Evolutionary conservation across 2,329 filamentous ascomycete genomes (phyloP), one percentile per base, ranked within the genome.

Genomic region (Fusarium nurragi): DNA sequence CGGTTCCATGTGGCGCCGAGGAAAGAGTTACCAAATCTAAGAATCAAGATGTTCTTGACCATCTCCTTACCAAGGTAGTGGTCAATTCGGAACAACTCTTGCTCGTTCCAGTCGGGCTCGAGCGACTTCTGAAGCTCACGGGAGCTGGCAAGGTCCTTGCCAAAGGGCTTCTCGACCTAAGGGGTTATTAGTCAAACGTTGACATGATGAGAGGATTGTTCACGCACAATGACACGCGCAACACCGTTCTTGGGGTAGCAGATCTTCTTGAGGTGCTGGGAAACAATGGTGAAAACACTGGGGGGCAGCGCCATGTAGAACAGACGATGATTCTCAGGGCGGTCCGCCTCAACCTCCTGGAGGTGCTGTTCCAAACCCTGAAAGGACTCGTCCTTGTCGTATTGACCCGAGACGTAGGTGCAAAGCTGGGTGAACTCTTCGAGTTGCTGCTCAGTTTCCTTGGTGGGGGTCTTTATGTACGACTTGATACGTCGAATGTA

Each of bases 41-140:
- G 87, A 72, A 99, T 97, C 69, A 99, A 86, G 71, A 99, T 96
- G 82, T 99, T 99, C 89, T 99, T 99, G 74, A 99, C 95, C 95
- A 99, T 99, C 82, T 99, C 95, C 86, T 99, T 99, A 74, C 96
- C 96, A 44, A 99, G 88, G 80, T 99, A 99, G 83, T 99, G 95
- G 79, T 99, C 95, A 75, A 99, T 99, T 76, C 95, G 93, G 89
- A 96, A 99, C 70, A 99, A 90, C 82, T 99, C 95, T 51, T 98
- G 94, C 81, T 99, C 96, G 76, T 92, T 95, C 96, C 95, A 99
- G 82, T 99, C 93, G 39, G 95, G 95, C 76, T 94, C 92, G 65
- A 99, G 88, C 9, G 95, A 96, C 79, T 92, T 93, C 77, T 98
- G 94, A 62, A 99, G 87, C 80, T 97, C 93, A 60, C 95, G 90